Evolutionary conservation across 306 rosid genomes (phyloP), one percentile per base, ranked within the genome.

Genomic region (Ormosia emarginata): DNA sequence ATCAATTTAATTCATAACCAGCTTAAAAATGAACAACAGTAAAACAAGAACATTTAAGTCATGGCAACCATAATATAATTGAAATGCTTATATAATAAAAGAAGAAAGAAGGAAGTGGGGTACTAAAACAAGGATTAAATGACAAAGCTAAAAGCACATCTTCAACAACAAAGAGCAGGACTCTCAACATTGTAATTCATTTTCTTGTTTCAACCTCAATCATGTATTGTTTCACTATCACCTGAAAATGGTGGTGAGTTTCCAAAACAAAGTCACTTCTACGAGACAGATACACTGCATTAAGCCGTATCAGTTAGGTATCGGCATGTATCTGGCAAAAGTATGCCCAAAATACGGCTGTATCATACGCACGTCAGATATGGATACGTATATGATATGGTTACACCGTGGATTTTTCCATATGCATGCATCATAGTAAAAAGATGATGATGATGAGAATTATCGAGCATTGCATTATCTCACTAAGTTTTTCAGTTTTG

Each of bases 1-100:
- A 46, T 78, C 37, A 67, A 30, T 53, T 65, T 43, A 65, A 70
- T 79, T 63, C 9, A 75, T 37, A 64, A 18, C 49, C 75, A 78
- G 62, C 63, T 74, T 62, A 55, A 18, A 40, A 17, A 24, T 71
- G 65, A 82, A 74, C 1, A 18, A 34, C 43, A 81, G 18, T 36
- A 67, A 73, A 67, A 77, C 46, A 63, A 29, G 14, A 58, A 78
- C 71, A 53, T 18, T 8, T 32, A 49, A n/a, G 49, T 52, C 72
- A 55, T 34, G 41, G 81, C 29, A 81, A 30, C 39, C 14, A 52
- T 29, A 68, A 5, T 40, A 63, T 37, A 78, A 44, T 40, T 40
- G 40, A 78, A 65, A 52, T 34, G 8, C 64, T 18, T 43, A 43
- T 41, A 79, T 7, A 63, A 57, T 71, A 65, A 80, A 43, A 49